A percentile compares a stretch with the other conserved stretches of the same genome.
phyloP scores from a whole-genome alignment of 495 filamentous ascomycete species.

The Pyronema omphalodes region DNA sequence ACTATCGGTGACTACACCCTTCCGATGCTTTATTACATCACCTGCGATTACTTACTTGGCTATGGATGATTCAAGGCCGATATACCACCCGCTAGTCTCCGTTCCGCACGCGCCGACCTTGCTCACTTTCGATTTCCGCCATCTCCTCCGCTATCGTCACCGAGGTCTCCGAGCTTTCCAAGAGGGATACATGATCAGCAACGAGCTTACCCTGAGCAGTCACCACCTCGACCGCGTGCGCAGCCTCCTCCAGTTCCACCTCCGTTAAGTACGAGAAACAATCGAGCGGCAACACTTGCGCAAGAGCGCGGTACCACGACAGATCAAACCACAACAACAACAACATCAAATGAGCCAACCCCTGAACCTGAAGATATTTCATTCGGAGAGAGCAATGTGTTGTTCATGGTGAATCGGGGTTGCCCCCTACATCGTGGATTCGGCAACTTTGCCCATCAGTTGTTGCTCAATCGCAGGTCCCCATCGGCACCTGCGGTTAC shows the following conservation, averaged over 20 bases:
- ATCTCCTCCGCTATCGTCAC: not conserved
- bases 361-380: not conserved
- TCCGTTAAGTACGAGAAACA: not conserved
- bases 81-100: not conserved
- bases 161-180: no score
- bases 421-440: not conserved
- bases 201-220: not conserved
- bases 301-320: no score
- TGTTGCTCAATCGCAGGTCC: not conserved
- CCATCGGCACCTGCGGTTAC: not conserved
- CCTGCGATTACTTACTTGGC: not conserved
- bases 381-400: not conserved
- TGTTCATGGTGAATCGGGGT: conserved; percentile 1
- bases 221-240: not conserved
- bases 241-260: not conserved
- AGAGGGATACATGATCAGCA: no score
- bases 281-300: no score
- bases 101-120: not conserved
- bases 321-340: no score
- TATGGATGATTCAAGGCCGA: not conserved
- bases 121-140: not conserved
- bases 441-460: conserved; percentile 1
- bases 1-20: not conserved
- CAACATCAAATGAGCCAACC: not conserved
- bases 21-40: not conserved